Base-by-base conservation (phyloP, 1,284 basidiomycete genomes). In the Cutaneotrichosporon spelunceum region DNA sequence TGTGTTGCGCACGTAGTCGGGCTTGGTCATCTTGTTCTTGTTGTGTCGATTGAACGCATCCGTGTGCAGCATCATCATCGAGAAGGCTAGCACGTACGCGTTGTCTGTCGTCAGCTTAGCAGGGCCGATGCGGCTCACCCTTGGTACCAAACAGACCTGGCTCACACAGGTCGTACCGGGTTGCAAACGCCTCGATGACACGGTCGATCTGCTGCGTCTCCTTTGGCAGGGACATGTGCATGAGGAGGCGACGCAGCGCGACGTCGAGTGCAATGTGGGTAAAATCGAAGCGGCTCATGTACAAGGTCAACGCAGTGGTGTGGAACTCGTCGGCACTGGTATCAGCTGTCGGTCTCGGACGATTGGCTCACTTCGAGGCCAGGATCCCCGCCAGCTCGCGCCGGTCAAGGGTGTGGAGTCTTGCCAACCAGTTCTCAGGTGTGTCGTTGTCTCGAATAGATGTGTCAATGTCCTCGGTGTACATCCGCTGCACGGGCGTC, bases 181-280 rank as follows among this genome's bases (percentile, higher is more conserved):
- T 83, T 8, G 95, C 90, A 78, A 99, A 99, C 0, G 91, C 91
- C 78, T 98, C 93, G 74, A 99, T 92, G 56, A 98, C 91, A 56
- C 95, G 85, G 78, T 99, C 96, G 64, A 99, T 99, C 79, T 99
- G 95, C 76, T 99, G 96, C 0, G 95, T 98, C 81, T 99, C 95
- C 64, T 88, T 85, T 4, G 95, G 95, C 53, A 99, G 83, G 56
- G 89, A 87, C 53, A 96, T 86, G 69, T 93, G 87, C 89, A 98
- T 93, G 39, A 99, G 83, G 59, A 99, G 78, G 71, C 88, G 88
- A 34, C 96, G 88, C 52, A 99, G 79, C 6, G 96, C 91, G 45
- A 99, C 87, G 74, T 99, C 96, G 48, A 99, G 83, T 13, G 96
- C 89, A 34, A 81, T 88, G 53, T 85, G 83, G 16, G 80, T 79